These are phyloP conservation scores for Beauveria australis DNA, from an alignment of 2,329 filamentous ascomycete genomes.

Conservation along the genomic window DNA sequence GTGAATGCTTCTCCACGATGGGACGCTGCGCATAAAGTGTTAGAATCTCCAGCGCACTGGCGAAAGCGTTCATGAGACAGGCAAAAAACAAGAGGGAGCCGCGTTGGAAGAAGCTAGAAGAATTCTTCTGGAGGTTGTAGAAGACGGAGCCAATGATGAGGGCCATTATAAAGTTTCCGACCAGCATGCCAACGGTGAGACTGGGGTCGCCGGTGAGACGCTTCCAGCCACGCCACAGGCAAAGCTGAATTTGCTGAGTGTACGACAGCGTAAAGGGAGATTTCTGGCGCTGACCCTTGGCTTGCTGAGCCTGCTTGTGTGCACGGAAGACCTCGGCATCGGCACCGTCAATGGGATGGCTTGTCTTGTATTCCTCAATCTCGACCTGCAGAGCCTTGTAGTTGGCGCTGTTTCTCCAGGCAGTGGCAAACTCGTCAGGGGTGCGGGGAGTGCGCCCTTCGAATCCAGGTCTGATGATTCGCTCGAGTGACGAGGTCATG, in stretches of 20 bases:
- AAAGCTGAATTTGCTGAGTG: slow-evolving; percentile 66
- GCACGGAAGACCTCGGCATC: slow-evolving; percentile 49
- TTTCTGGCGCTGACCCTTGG: slow-evolving; percentile 50
- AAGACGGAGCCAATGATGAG: slow-evolving; percentile 76
- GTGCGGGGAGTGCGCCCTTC: slow-evolving; percentile 49
- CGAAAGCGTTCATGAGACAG: slow-evolving; percentile 77
- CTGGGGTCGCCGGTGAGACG: slow-evolving; percentile 70
- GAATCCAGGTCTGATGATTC: slow-evolving; percentile 46
- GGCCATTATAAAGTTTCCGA: slow-evolving; percentile 57
- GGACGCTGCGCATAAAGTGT: slow-evolving; percentile 82
- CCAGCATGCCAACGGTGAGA: slow-evolving; percentile 58
- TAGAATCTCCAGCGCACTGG: slow-evolving; percentile 73
- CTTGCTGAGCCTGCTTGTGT: slow-evolving; percentile 46
- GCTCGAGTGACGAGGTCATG: slow-evolving; percentile 54
- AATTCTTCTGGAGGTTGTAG: slow-evolving; percentile 59
- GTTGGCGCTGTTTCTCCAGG: slow-evolving; percentile 48
- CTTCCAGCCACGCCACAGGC: slow-evolving; percentile 71
- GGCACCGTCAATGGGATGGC: slow-evolving; percentile 46
- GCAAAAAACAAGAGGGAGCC: slow-evolving; percentile 82
- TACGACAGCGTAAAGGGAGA: slow-evolving; percentile 82
- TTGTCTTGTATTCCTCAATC: slow-evolving; percentile 46
- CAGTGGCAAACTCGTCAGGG: slow-evolving; percentile 51
- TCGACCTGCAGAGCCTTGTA: slow-evolving; percentile 43
- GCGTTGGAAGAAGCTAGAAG: slow-evolving; percentile 70
- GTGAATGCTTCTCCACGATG: slow-evolving; percentile 82